phyloP scores from a whole-genome alignment of 768 basidiomycete species.

The Psilocybe subaeruginosa region DNA sequence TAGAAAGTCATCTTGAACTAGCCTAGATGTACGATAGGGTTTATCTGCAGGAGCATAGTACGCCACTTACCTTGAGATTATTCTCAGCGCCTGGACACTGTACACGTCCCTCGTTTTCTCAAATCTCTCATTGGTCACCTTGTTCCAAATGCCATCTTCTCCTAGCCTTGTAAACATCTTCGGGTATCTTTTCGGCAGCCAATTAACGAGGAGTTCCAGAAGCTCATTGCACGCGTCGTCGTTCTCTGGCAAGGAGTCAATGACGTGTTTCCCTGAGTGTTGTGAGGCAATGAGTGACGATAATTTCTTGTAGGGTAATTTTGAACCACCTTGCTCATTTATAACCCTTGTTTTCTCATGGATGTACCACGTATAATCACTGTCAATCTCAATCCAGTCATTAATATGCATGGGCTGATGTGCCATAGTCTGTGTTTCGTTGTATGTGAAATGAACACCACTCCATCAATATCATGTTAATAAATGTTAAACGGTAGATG shows the following conservation, averaged over 20 bases:
- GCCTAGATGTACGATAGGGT: neutral
- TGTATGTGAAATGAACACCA: no score
- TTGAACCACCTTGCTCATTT: neutral
- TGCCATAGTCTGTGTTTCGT: neutral
- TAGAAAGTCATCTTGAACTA: slow-evolving; percentile 2
- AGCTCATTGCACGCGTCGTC: slow-evolving; percentile 1
- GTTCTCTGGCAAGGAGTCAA: slow-evolving; percentile 3
- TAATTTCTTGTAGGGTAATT: neutral
- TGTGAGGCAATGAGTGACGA: neutral
- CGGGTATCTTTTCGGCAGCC: neutral
- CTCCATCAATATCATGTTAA: no score
- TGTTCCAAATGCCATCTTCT: neutral
- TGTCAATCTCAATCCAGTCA: slow-evolving; percentile 3
- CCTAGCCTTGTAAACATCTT: neutral
- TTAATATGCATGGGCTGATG: slow-evolving; percentile 4
- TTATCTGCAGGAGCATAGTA: neutral
- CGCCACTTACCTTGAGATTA: neutral
- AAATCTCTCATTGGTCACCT: neutral
- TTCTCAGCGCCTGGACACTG: neutral
- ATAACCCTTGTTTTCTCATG: neutral
- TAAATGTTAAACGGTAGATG: no score
- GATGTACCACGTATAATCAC: slow-evolving; percentile 1
- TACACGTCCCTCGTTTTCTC: neutral
- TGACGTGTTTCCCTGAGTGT: neutral
- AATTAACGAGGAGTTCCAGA: neutral